Base-by-base conservation (phyloP, 2,329 filamentous ascomycete species). In the Dendrostoma leiphaemia region DNA sequence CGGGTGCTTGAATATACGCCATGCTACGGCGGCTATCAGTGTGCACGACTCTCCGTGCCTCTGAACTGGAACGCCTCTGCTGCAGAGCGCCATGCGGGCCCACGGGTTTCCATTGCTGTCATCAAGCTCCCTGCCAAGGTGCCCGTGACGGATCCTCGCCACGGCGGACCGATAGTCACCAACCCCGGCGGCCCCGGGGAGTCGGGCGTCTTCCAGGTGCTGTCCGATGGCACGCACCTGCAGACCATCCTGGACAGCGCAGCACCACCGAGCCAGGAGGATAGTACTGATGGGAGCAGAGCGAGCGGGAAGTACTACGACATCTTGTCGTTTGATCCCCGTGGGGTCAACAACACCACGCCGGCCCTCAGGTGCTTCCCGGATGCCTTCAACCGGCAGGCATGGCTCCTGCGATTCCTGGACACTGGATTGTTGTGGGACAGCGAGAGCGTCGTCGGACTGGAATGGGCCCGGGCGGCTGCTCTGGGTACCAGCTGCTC, bases 1-100 rank as follows among this genome's bases (percentile, higher is more conserved):
- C 43, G 44, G 32, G 28, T 29, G 6, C 61, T 70, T 5, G 34
- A 60, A 7, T 71, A 65, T 51, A 48, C 54, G 5, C 54, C 59
- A 9, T 77, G 74, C 63, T 74, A 66, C 53, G 63, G 56, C 17
- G 61, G 60, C 10, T 68, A 67, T 44, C 59, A 71, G 53, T 77
- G 75, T 55, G 72, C 74, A 4, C 63, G 69, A n/a, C 62, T 78
- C 6, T 61, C 70, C 28, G 62, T 77, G 3, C 75, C 75, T 1
- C 61, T 77, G 47, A 69, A 69, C 59, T 73, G 67, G 63, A 69
- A 71, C 31, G 59, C 53, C 8, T 38, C n/a, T n/a, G 61, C 59
- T 6, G 61, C 62, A 19, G 58, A 63, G 53, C 44, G 63, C 31
- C 50, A 43, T 19, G 52, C 23, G 13, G 26, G 61, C 50, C 53